A percentile compares a stretch with the other conserved stretches of the same genome.
Conservation (phyloP, 768 basidiomycete species). For the Boletus subparvulus region DNA sequence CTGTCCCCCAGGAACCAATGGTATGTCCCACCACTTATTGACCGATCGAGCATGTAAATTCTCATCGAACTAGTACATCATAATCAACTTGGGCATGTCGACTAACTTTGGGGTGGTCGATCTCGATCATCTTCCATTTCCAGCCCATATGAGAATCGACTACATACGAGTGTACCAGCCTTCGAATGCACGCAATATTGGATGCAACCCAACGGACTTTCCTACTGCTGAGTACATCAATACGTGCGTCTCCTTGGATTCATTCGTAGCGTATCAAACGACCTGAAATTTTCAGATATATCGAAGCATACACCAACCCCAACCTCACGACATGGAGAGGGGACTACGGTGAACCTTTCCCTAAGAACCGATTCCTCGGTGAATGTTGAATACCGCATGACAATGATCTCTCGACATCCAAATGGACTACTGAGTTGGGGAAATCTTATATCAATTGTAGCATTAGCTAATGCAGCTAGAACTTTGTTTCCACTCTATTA, state of each 20-base stretch:
- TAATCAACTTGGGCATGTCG: slow-evolving; percentile 60
- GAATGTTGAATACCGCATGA: slow-evolving; percentile 34
- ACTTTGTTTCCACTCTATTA: neutral
- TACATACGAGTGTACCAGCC: slow-evolving; percentile 76
- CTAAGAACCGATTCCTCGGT: slow-evolving; percentile 49
- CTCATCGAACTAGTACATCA: slow-evolving; percentile 42
- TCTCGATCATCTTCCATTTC: slow-evolving; percentile 50
- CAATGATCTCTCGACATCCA: neutral
- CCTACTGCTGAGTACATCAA: slow-evolving; percentile 77
- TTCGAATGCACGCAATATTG: slow-evolving; percentile 58
- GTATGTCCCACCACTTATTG: slow-evolving; percentile 38
- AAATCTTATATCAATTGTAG: neutral
- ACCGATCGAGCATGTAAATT: neutral
- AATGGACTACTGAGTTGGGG: neutral
- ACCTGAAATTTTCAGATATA: slow-evolving; percentile 41
- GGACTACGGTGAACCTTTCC: slow-evolving; percentile 46
- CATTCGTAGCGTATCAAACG: neutral
- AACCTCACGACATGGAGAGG: slow-evolving; percentile 43
- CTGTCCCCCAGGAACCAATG: slow-evolving; percentile 85
- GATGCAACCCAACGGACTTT: slow-evolving; percentile 64
- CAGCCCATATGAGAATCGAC: slow-evolving; percentile 49
- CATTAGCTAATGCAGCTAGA: neutral
- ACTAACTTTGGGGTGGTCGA: slow-evolving; percentile 60
- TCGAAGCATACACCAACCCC: slow-evolving; percentile 70
- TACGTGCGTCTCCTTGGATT: slow-evolving; percentile 36